Conservation (phyloP, 2,329 filamentous ascomycete genomes). For the Aspergillus fructus region DNA sequence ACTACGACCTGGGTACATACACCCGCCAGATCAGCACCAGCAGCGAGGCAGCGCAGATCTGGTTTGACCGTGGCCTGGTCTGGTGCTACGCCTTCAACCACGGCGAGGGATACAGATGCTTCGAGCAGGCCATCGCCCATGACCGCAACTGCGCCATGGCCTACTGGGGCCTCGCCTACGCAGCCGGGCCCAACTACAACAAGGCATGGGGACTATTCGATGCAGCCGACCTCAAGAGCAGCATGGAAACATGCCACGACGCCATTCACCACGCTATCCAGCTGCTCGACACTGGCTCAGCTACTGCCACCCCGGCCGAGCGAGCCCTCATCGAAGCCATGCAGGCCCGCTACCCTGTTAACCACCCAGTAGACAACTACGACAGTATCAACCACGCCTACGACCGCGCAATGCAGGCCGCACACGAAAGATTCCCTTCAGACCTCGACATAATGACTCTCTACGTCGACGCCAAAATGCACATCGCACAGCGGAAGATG, state of each 20-base stretch:
- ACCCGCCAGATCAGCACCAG: too few relatives aligned
- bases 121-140: constrained; percentile 34
- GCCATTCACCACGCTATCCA: constrained; percentile 48
- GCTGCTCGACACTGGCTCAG: constrained; percentile 31
- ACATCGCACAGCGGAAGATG: constrained; percentile 58
- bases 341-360: constrained; percentile 58
- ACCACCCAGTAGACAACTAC: constrained; percentile 50
- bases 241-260: constrained; percentile 49
- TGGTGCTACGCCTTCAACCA: constrained; percentile 38
- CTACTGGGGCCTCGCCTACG: constrained; percentile 54
- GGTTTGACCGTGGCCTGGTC: too few relatives aligned
- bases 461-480: constrained; percentile 66
- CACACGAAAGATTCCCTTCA: constrained; percentile 54
- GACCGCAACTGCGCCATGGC: constrained; percentile 40
- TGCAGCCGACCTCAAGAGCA: constrained; percentile 53
- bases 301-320: constrained; percentile 49
- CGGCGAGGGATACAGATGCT: constrained; percentile 37
- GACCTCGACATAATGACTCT: constrained; percentile 64
- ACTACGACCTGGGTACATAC: too few relatives aligned
- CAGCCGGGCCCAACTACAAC: constrained; percentile 52
- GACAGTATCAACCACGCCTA: constrained; percentile 59
- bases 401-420: constrained; percentile 47
- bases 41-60: too few relatives aligned
- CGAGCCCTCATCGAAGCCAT: constrained; percentile 64
- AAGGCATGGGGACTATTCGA: constrained; percentile 75